These are phyloP conservation scores for Pulveroboletus sp. DNA, from an alignment of 768 basidiomycete genomes.

Conservation along the genomic window DNA sequence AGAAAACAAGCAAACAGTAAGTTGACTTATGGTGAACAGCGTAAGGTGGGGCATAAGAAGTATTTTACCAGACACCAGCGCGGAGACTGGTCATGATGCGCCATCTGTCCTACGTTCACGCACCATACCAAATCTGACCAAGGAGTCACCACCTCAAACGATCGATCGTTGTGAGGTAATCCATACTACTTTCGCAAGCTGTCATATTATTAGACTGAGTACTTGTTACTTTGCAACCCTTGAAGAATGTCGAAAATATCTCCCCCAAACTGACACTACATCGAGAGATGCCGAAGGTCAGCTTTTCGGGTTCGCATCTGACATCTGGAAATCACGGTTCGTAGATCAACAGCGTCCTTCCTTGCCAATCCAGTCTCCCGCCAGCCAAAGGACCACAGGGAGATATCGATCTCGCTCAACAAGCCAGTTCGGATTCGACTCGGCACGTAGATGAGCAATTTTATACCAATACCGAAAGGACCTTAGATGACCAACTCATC, in stretches of 20 bases:
- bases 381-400: conserved; percentile 33
- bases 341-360: conserved; percentile 2
- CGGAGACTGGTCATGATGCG: neutral
- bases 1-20: conserved; percentile 3
- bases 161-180: conserved; percentile 8
- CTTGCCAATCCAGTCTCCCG: conserved; percentile 9
- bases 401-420: conserved; percentile 16
- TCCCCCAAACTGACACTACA: neutral
- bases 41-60: neutral
- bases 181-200: neutral
- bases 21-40: neutral
- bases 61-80: neutral
- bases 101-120: neutral
- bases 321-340: neutral
- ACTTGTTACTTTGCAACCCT: conserved; percentile 1
- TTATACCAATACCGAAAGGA: conserved; percentile 1
- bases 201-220: neutral
- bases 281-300: conserved; percentile 12
- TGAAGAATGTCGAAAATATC: neutral
- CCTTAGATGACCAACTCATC: neutral
- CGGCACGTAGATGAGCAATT: neutral
- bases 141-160: neutral
- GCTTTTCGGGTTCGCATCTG: conserved; percentile 2
- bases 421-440: neutral
- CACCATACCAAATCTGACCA: neutral